A percentile compares a stretch with the other conserved stretches of the same genome.
Conservation (phyloP, 305 asterid species). For the Solanum hybrid region DNA sequence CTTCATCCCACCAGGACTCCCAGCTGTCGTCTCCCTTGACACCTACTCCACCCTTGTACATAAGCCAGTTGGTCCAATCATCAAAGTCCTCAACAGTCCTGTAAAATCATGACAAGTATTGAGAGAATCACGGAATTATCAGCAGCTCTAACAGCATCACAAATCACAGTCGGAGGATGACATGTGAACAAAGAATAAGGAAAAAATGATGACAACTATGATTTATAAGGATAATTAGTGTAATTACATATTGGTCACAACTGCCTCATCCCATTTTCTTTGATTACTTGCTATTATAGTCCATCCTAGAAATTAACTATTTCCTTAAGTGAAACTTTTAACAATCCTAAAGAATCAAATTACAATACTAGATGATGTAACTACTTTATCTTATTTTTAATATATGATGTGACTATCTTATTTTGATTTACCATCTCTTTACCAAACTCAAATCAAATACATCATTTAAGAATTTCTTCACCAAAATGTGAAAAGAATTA, state of each 20-base stretch:
- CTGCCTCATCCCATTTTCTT: neutral
- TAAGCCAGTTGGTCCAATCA: conserved; percentile 97
- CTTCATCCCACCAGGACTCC: conserved; percentile 99
- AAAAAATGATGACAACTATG: neutral
- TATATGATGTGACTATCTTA: neutral
- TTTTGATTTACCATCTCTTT: neutral
- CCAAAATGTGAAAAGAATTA: neutral
- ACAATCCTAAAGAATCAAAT: neutral
- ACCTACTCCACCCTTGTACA: conserved; percentile 99
- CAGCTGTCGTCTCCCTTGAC: conserved; percentile 91
- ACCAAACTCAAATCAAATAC: neutral
- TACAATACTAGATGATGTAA: neutral
- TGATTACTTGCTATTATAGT: neutral
- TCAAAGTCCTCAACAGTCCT: conserved; percentile 99
- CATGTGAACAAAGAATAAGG: neutral
- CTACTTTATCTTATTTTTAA: neutral
- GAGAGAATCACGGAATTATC: neutral
- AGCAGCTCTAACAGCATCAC: neutral
- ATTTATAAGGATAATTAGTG: neutral
- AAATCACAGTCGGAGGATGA: neutral
- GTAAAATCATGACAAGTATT: conserved; percentile 5
- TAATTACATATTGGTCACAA: neutral
- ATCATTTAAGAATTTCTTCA: neutral
- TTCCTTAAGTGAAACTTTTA: neutral
- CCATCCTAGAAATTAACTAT: neutral